These are phyloP conservation scores for Gloeophyllum trabeum DNA, from an alignment of 768 basidiomycete species.

Conservation along the genomic window DNA sequence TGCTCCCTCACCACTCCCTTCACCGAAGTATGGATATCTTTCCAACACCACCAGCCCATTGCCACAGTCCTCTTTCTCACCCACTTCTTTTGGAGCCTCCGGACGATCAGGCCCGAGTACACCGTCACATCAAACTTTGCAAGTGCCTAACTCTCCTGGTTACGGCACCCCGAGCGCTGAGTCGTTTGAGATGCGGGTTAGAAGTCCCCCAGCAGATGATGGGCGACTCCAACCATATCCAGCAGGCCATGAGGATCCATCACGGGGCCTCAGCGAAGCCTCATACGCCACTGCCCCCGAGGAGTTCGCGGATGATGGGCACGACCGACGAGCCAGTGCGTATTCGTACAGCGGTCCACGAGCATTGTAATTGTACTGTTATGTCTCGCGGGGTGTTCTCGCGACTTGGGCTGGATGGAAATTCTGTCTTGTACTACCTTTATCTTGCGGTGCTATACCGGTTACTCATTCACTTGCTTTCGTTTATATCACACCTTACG, in stretches of 20 bases:
- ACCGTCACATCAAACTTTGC: too few relatives aligned
- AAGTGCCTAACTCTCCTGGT: too few relatives aligned
- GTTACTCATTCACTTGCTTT: too few relatives aligned
- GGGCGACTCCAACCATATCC: conserved; percentile 1
- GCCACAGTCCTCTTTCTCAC: conserved; percentile 26
- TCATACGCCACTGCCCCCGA: conserved; percentile 6
- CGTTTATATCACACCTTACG: too few relatives aligned
- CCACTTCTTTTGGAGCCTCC: conserved; percentile 26
- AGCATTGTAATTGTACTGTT: neutral
- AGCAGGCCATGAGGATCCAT: conserved; percentile 1
- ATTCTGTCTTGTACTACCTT: too few relatives aligned
- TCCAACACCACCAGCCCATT: conserved; percentile 8
- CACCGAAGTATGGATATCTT: conserved; percentile 10
- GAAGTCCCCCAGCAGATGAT: conserved; percentile 13
- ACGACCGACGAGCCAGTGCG: too few relatives aligned
- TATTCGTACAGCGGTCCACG: neutral
- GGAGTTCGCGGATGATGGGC: conserved; percentile 3
- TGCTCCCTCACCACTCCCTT: conserved; percentile 46
- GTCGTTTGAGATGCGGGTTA: conserved; percentile 28
- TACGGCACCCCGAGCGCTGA: conserved; percentile 18
- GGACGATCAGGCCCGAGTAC: too few relatives aligned
- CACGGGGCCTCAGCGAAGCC: conserved; percentile 1
- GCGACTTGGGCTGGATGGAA: too few relatives aligned
- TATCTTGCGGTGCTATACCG: too few relatives aligned
- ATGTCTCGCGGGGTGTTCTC: too few relatives aligned